phyloP scores from a whole-genome alignment of 2,329 filamentous ascomycete species.

The Plenodomus lindquistii region DNA sequence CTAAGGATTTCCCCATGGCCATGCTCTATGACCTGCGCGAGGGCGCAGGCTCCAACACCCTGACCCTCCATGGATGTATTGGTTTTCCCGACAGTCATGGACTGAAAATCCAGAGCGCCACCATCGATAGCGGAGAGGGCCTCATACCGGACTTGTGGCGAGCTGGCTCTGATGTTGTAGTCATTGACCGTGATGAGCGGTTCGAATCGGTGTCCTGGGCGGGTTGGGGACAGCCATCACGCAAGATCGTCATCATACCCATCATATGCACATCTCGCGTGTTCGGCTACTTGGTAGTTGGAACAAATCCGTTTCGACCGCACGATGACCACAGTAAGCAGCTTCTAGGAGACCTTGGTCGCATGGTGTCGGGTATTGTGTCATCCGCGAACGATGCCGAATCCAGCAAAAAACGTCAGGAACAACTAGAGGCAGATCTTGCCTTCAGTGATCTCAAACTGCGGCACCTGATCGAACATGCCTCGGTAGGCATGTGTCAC shows the following conservation, averaged over 20 bases:
- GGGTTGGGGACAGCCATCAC: constrained; percentile 39
- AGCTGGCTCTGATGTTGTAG: constrained; percentile 23
- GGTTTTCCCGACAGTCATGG: constrained; percentile 33
- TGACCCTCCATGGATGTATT: constrained; percentile 32
- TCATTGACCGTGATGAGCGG: constrained; percentile 37
- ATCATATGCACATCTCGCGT: constrained; percentile 7
- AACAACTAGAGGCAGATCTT: constrained; percentile 34
- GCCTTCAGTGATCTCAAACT: constrained; percentile 40
- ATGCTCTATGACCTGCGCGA: constrained; percentile 33
- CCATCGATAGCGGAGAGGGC: constrained; percentile 27
- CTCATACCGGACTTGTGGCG: constrained; percentile 35
- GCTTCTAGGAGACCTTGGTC: constrained; percentile 37
- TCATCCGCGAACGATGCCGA: constrained; percentile 26
- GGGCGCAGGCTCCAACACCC: constrained; percentile 4
- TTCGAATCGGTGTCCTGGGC: constrained; percentile 39
- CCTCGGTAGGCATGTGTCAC: constrained; percentile 40
- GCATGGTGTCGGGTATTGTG: constrained; percentile 38
- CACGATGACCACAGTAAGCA: constrained; percentile 38
- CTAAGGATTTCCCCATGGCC: constrained; percentile 38
- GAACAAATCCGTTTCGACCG: constrained; percentile 41
- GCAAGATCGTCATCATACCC: constrained; percentile 35
- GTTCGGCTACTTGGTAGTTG: constrained; percentile 38
- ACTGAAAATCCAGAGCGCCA: constrained; percentile 26
- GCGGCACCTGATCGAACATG: constrained; percentile 33
- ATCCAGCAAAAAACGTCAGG: constrained; percentile 7